Evolutionary conservation across 768 basidiomycete species (phyloP), one percentile per base, ranked within the genome.

Genomic region (Hygrocybe punicea): DNA sequence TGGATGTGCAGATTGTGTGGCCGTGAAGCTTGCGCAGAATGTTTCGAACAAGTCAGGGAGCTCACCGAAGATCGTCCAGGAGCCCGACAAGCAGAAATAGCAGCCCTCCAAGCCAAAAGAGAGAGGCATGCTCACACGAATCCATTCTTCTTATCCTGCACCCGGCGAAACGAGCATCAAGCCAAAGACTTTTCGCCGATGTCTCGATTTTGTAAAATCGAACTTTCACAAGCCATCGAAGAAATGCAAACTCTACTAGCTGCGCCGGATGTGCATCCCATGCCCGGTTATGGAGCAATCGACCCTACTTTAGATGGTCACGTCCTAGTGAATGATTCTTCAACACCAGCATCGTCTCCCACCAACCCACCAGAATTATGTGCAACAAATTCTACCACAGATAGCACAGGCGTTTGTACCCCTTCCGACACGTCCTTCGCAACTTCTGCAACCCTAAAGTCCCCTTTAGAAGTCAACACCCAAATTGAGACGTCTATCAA

Each of bases 1-100:
- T 96, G 90, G 85, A 89, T 95, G 82, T 96, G 93, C 68, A 81
- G 88, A n/a, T 67, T 83, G 37, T 98, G 95, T 69, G 95, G 92
- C 4, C 84, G 91, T 9, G 95, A 97, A 71, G 84, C 89, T 8
- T 98, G 95, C 67, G 78, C 85, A 1, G 89, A 91, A 58, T 97
- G 95, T 67, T 90, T 83, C 64, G 76, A 80, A 24, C 85, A 83
- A 61, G 83, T 95, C 52, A 72, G 75, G 55, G 83, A 85, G 13
- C 73, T 89, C 35, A 90, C 86, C 8, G 72, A 75, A 57, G 81
- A 81, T 58, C 77, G 75, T 25, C 71, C 76, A 2, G 78, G 75
- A 33, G 80, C 81, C 4, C 72, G 74, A 8, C 76, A 77, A 36
- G 71, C 74, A 5, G 81, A 84, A 61, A 70, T 80, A 6, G 73